Evolutionary conservation across 176 grass and related monocot species (phyloP).

Genomic region (Aegilops bicornis): DNA sequence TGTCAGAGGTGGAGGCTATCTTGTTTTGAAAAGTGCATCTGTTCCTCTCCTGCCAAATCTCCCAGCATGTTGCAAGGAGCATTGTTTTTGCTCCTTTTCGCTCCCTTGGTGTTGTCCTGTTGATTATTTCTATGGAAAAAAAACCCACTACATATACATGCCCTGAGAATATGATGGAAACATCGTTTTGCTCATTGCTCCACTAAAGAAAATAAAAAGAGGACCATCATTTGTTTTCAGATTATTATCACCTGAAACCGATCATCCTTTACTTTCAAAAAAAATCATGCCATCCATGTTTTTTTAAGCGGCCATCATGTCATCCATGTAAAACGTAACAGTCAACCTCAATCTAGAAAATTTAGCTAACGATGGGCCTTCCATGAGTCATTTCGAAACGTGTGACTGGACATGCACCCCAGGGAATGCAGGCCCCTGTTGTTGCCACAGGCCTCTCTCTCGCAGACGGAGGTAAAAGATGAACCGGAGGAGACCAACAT

Average conservation of each 20-base stretch:
- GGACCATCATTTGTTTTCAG: background rate
- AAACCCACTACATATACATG: too few species aligned
- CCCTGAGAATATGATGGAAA: background rate
- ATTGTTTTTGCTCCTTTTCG: too few species aligned
- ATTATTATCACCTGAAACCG: background rate
- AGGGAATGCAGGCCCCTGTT: background rate
- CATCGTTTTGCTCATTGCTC: background rate
- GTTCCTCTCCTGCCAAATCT: too few species aligned
- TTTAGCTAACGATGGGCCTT: background rate
- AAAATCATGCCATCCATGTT: background rate
- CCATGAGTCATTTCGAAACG: background rate
- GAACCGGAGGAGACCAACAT: too few species aligned
- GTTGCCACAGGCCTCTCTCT: too few species aligned
- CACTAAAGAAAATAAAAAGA: background rate
- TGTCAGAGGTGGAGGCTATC: too few species aligned
- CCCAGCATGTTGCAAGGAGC: too few species aligned
- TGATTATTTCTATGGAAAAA: too few species aligned
- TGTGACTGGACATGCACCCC: slow-evolving; percentile 33
- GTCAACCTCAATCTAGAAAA: background rate
- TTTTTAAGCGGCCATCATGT: background rate
- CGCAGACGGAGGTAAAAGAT: too few species aligned
- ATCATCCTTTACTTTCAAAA: background rate
- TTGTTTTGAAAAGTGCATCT: too few species aligned
- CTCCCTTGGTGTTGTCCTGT: too few species aligned
- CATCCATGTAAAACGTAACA: background rate